Base-by-base conservation (phyloP, 1,284 basidiomycete species). In the Tylopilus microsporus region DNA sequence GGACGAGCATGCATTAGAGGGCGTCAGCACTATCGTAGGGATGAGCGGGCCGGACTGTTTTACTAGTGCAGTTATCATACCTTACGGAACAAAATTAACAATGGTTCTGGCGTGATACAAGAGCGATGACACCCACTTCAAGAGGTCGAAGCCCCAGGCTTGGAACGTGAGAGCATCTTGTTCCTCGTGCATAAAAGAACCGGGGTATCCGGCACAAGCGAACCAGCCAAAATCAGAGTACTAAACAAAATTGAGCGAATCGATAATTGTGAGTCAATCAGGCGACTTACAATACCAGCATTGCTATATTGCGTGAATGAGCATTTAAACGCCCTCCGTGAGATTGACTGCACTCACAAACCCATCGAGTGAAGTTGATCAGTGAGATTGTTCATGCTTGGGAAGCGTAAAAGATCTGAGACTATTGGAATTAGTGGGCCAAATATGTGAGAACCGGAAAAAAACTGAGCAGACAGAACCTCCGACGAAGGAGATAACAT, bases 121-220 rank as follows among this genome's bases (percentile, higher is more conserved):
- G n/a, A 36, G 15, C 46, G 45, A 47, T 25, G 52, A 48, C 9
- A 68, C 79, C n/a, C 59, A 83, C 82, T 84, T 84, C 51, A 84
- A 69, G 62, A 78, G 74, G 64, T 84, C 81, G 59, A 84, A 84
- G 0, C 81, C 81, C 83, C 83, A 85, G 36, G 79, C 76, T 58
- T 71, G 61, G 54, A 71, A 71, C 2, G 70, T 72, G 36, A 70
- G 37, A 48, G 66, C 61, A 52, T 71, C 68, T 53, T 66, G 69
- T 51, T 64, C 68, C 55, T 71, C 69, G 41, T 71, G 55, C 65
- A 57, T 62, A 50, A 55, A 71, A 5, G 69, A 71, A 53, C 69
- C 69, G 5, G 72, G 72, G 36, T 65, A 70, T 48, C 65, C 60
- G 36, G 51, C 50, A 25, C 69, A 71, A 6, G 69, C 74, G 49